Conservation (phyloP, 2,329 filamentous ascomycete genomes). For the Hawksworthiomyces lignivorus region DNA sequence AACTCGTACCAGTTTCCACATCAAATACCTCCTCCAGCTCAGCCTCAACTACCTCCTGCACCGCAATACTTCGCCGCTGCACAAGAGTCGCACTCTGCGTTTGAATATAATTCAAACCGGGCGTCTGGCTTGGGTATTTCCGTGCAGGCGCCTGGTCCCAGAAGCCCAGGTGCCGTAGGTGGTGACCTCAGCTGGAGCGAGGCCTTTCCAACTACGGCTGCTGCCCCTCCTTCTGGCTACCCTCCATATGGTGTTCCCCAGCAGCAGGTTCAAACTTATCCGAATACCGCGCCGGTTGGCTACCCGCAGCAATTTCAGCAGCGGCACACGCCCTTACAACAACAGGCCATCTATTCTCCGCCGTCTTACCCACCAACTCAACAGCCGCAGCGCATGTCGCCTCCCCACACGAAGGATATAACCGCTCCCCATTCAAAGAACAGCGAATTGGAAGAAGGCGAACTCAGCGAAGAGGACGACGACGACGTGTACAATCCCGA, state of each 20-base stretch:
- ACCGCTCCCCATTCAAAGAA: not conserved
- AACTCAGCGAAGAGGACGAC: constrained; percentile 64
- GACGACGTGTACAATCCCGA: constrained; percentile 48
- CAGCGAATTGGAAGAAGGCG: constrained; percentile 57
- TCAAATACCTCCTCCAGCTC: not conserved
- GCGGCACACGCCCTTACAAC: not conserved
- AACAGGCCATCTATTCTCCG: not conserved
- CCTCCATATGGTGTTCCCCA: not conserved
- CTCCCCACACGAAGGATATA: too few species aligned
- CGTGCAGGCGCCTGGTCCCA: constrained; percentile 11
- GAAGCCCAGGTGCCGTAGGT: constrained; percentile 9
- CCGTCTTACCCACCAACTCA: not conserved
- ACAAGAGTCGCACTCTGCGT: constrained; percentile 29
- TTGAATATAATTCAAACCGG: constrained; percentile 28
- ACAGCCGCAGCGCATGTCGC: too few species aligned
- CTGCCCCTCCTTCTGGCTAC: not conserved
- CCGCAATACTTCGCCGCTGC: constrained; percentile 21
- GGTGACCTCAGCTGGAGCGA: constrained; percentile 12
- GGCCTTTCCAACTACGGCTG: constrained; percentile 3
- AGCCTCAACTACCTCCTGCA: constrained; percentile 1
- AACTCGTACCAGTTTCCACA: constrained; percentile 2
- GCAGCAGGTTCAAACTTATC: too few species aligned
- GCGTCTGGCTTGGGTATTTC: constrained; percentile 33
- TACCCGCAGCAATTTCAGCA: not conserved
- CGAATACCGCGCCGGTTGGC: not conserved